Conservation (phyloP, 1,284 basidiomycete species). For the Porodaedalea pini region DNA sequence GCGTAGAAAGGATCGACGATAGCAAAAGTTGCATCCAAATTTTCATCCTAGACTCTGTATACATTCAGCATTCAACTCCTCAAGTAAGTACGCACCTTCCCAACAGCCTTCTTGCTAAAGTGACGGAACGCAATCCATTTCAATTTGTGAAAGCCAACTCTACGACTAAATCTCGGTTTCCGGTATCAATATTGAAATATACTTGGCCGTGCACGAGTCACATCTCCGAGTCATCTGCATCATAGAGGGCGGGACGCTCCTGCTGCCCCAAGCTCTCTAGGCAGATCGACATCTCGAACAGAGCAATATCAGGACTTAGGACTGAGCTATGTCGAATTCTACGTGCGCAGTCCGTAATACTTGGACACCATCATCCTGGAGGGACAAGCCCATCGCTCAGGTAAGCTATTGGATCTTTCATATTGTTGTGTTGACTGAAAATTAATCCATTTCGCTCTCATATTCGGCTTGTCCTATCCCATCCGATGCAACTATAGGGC, state of each 20-base stretch:
- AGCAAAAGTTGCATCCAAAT: too few relatives aligned
- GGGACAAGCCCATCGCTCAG: conserved; percentile 47
- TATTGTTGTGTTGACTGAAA: not conserved
- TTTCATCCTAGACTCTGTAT: too few relatives aligned
- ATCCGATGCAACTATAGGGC: conserved; percentile 21
- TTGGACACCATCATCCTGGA: conserved; percentile 57
- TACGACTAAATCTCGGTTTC: too few relatives aligned
- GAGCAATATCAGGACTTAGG: not conserved
- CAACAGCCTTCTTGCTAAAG: too few relatives aligned
- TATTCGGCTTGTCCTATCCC: not conserved
- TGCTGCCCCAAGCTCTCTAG: not conserved
- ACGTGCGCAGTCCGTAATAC: not conserved
- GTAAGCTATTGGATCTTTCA: conserved; percentile 25
- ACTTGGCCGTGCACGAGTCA: not conserved
- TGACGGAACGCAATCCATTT: too few relatives aligned
- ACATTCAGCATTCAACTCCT: too few relatives aligned
- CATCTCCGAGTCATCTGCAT: not conserved
- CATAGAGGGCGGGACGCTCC: not conserved
- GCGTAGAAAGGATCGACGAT: not conserved
- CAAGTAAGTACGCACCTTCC: too few relatives aligned
- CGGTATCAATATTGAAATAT: not conserved
- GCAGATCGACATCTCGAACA: not conserved
- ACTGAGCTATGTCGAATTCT: not conserved
- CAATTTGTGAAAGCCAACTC: too few relatives aligned
- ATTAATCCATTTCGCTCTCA: conserved; percentile 5